A percentile compares a stretch with the other conserved stretches of the same genome.
phyloP scores from a whole-genome alignment of 441 rosid species.

The Sinapis alba region DNA sequence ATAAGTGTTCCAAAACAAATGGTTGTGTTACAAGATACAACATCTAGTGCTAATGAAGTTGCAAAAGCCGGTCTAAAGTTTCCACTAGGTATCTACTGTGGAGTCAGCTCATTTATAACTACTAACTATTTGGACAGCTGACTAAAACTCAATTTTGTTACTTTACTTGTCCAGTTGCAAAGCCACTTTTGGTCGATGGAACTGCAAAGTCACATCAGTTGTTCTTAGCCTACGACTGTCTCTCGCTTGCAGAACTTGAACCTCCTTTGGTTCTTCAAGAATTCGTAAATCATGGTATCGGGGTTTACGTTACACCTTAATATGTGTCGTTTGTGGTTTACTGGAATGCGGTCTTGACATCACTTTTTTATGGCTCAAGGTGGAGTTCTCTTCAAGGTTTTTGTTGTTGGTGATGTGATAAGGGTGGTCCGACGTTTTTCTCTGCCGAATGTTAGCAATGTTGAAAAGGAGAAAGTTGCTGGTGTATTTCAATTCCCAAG shows the following conservation, averaged over 20 bases:
- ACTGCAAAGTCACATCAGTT: slow-evolving; percentile 70
- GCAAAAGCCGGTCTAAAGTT: slow-evolving; percentile 67
- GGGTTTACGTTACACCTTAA: neutral
- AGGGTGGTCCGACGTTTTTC: slow-evolving; percentile 71
- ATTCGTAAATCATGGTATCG: slow-evolving; percentile 61
- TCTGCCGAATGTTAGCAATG: slow-evolving; percentile 57
- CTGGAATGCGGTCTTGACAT: slow-evolving; percentile 7
- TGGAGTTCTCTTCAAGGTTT: slow-evolving; percentile 70
- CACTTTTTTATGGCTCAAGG: slow-evolving; percentile 48
- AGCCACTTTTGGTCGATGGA: slow-evolving; percentile 68
- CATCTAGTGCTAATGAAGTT: slow-evolving; percentile 72
- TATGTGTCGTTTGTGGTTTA: neutral
- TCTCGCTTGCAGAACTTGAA: slow-evolving; percentile 58
- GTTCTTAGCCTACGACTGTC: slow-evolving; percentile 64
- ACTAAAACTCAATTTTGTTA: neutral
- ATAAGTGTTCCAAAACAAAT: slow-evolving; percentile 77
- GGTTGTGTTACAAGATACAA: slow-evolving; percentile 73
- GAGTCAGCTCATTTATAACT: neutral
- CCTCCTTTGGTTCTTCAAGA: slow-evolving; percentile 76
- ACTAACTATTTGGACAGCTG: neutral
- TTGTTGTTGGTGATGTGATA: slow-evolving; percentile 68
- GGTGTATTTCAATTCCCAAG: slow-evolving; percentile 83
- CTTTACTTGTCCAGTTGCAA: slow-evolving; percentile 57
- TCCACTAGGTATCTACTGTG: slow-evolving; percentile 60
- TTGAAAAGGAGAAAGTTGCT: slow-evolving; percentile 57